Base-by-base conservation (phyloP, 176 grass and related monocot genomes). In the Hyparrhenia diplandra region DNA sequence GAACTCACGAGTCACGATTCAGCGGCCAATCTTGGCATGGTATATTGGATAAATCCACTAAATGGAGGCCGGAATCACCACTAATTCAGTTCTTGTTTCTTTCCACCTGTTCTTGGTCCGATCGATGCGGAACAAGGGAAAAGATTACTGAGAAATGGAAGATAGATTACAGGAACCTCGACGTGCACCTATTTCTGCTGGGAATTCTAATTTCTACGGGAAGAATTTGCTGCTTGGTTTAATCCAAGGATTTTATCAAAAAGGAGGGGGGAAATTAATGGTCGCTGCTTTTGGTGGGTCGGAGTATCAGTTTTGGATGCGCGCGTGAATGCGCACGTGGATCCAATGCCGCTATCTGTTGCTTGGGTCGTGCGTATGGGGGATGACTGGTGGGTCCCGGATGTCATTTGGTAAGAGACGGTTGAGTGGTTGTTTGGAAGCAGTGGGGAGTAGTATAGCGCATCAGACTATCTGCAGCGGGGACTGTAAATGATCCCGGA, bases 241-340 rank as follows among this genome's bases (percentile, higher is more conserved):
- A 79, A 78, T 36, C 59, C 21, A 28, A 76, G 42, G 63, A 73
- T 57, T 63, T n/a, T 32, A 32, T 40, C 20, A 8, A 60, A 52
- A 65, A 43, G 29, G 35, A 6, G 4, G 6, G 36, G 51, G 37
- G 8, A 78, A 77, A 83, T 78, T 57, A 87, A 83, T 73, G 65
- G 64, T 60, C n/a, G 79, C 65, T 76, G 75, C 67, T 73, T 78
- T 68, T 65, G 80, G 74, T 88, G 67, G 86, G 80, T 88, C 80
- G 86, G 67, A 66, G 74, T 27, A 87, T 77, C 74, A 77, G 73
- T 71, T 83, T 83, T 25, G 45, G 80, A 78, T 88, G 86, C 86
- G 74, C 74, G 74, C 80, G 74, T 88, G 74, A 88, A 66, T 73
- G 74, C 28, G 67, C 80, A 77, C 86, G 74, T 88, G 86, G 86